These are phyloP conservation scores for Corylus heterophylla DNA, from an alignment of 306 rosid species.

Conservation along the genomic window DNA sequence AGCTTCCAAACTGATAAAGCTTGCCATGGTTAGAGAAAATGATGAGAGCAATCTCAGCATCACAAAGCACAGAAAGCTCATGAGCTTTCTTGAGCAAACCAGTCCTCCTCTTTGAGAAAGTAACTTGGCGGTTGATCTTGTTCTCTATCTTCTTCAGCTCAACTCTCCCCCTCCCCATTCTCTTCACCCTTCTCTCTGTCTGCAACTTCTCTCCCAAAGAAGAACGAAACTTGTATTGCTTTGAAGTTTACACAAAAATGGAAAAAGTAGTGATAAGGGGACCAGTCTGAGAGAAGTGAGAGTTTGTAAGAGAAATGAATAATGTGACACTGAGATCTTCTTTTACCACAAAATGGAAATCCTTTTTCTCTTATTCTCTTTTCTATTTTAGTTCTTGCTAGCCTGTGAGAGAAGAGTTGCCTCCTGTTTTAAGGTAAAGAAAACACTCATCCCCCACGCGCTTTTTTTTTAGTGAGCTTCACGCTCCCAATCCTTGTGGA, in stretches of 20 bases:
- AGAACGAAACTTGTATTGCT: neutral
- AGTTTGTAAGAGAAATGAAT: constrained; percentile 5
- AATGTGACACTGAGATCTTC: neutral
- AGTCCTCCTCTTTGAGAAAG: constrained; percentile 55
- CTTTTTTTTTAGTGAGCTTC: too few species aligned
- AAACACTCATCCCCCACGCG: neutral
- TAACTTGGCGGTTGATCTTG: constrained; percentile 62
- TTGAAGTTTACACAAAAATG: neutral
- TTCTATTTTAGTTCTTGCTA: constrained; percentile 9
- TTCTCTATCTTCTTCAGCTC: constrained; percentile 59
- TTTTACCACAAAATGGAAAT: constrained; percentile 29
- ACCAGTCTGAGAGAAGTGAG: constrained; percentile 30
- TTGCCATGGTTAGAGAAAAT: constrained; percentile 57
- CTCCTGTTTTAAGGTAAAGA: neutral
- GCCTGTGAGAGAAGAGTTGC: neutral
- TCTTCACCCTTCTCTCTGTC: neutral
- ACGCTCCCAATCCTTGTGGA: too few species aligned
- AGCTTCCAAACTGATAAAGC: constrained; percentile 47
- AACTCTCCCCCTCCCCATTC: constrained; percentile 56
- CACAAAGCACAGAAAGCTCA: constrained; percentile 61
- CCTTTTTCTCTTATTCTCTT: constrained; percentile 8
- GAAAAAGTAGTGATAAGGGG: neutral
- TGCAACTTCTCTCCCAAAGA: neutral
- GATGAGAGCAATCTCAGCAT: constrained; percentile 56
- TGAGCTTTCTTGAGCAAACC: constrained; percentile 56